These are phyloP conservation scores for Candolleomyces eurysporus DNA, from an alignment of 768 basidiomycete genomes.

Conservation along the genomic window DNA sequence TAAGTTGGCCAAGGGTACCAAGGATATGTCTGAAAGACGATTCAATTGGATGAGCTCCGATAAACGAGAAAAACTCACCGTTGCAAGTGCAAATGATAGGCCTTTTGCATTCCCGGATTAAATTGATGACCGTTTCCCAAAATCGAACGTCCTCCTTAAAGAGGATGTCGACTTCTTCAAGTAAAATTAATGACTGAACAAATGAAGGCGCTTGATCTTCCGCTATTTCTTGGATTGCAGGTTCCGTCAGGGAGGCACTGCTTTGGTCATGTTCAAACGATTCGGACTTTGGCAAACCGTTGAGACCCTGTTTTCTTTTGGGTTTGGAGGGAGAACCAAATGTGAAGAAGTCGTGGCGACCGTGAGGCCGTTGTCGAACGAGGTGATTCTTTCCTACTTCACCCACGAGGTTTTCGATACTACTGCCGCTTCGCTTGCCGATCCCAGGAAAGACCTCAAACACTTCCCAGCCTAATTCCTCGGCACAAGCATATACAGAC, in stretches of 20 bases:
- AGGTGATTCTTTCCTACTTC: conserved; percentile 94
- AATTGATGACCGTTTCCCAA: conserved; percentile 76
- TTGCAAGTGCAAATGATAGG: conserved; percentile 96
- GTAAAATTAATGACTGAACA: conserved; percentile 82
- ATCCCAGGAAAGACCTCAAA: conserved; percentile 97
- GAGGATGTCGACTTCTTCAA: conserved; percentile 95
- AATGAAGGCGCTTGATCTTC: conserved; percentile 30
- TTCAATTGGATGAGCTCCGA: conserved; percentile 6
- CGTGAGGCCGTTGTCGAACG: conserved; percentile 38
- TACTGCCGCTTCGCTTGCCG: conserved; percentile 81
- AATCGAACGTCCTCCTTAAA: conserved; percentile 86
- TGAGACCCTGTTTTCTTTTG: conserved; percentile 4
- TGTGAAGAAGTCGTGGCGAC: conserved; percentile 8
- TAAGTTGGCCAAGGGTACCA: conserved; percentile 71
- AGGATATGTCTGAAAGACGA: conserved; percentile 54
- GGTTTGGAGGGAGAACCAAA: conserved; percentile 6
- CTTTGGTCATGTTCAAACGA: conserved; percentile 1
- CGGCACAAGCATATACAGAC: conserved; percentile 89
- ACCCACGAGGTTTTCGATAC: conserved; percentile 78
- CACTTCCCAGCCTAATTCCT: conserved; percentile 92
- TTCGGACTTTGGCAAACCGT: conserved; percentile 1
- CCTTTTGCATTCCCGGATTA: conserved; percentile 81
- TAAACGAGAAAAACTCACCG: conserved; percentile 49
- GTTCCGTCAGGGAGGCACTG: not conserved
- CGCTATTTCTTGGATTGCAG: conserved; percentile 12